phyloP scores from a whole-genome alignment of 2,329 filamentous ascomycete genomes.

The Fusarium chuoi region DNA sequence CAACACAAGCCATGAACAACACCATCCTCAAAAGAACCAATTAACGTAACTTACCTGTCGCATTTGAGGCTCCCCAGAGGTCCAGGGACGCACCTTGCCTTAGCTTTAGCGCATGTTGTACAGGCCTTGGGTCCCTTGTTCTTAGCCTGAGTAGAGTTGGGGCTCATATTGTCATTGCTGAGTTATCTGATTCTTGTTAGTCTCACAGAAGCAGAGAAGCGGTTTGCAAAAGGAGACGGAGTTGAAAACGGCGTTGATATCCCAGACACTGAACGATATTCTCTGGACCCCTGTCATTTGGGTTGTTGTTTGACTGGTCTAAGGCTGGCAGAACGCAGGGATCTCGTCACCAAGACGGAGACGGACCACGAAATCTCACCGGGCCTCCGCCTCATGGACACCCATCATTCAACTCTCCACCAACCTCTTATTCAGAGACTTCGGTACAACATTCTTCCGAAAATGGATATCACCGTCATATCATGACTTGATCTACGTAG shows the following conservation, averaged over 20 bases:
- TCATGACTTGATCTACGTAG: neutral
- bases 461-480: neutral
- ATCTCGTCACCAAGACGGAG: conserved; percentile 35
- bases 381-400: conserved; percentile 41
- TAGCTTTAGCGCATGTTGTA: conserved; percentile 62
- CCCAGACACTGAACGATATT: conserved; percentile 19
- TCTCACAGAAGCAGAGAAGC: conserved; percentile 13
- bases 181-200: conserved; percentile 13
- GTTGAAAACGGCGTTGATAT: conserved; percentile 27
- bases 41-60: conserved; percentile 54
- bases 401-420: neutral
- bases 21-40: conserved; percentile 5
- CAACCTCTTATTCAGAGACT: neutral
- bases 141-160: conserved; percentile 34
- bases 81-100: conserved; percentile 60
- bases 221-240: conserved; percentile 39
- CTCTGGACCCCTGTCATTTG: conserved; percentile 24
- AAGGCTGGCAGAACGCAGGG: conserved; percentile 26
- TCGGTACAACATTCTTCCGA: conserved; percentile 21
- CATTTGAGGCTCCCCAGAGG: conserved; percentile 54
- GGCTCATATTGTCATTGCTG: conserved; percentile 38
- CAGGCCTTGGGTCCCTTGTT: conserved; percentile 61
- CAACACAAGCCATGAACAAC: conserved; percentile 1
- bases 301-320: conserved; percentile 32
- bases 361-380: conserved; percentile 44